Evolutionary conservation across 805 yeast species (phyloP).

Genomic region (Myxozyma mucilagina): DNA sequence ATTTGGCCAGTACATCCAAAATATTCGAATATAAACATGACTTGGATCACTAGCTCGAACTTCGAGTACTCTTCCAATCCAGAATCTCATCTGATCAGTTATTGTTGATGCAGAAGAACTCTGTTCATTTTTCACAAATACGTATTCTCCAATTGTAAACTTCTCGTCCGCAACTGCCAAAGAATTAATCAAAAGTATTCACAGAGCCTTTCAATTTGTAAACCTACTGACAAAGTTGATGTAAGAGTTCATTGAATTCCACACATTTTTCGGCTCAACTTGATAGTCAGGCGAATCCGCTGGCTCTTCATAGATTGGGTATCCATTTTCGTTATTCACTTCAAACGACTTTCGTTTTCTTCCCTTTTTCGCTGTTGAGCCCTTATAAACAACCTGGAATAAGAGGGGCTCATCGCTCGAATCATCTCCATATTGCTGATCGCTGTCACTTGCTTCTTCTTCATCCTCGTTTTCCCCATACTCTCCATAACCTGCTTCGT

Average conservation of each 20-base stretch:
- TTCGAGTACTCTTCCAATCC: conserved; percentile 28
- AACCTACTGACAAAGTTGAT: conserved; percentile 20
- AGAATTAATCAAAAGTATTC: neutral
- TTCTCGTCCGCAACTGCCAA: conserved; percentile 20
- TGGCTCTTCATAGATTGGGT: neutral
- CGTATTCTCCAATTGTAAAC: conserved; percentile 24
- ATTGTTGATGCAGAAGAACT: neutral
- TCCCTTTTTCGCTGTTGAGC: neutral
- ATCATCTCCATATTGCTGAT: neutral
- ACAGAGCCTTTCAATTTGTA: neutral
- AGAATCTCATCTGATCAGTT: conserved; percentile 13
- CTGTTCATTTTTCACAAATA: conserved; percentile 21
- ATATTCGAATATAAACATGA: conserved; percentile 19
- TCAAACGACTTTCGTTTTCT: neutral
- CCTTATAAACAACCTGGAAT: neutral
- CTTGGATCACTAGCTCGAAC: conserved; percentile 20
- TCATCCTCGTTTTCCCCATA: conserved; percentile 1
- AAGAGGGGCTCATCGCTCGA: neutral
- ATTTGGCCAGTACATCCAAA: conserved; percentile 32
- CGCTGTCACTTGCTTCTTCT: neutral
- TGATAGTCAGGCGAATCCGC: conserved; percentile 16
- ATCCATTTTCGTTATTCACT: neutral
- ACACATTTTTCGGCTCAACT: conserved; percentile 16
- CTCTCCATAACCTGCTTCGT: conserved; percentile 8
- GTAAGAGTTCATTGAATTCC: conserved; percentile 15